These are phyloP conservation scores for Aspergillus heteromorphus DNA, from an alignment of 495 filamentous ascomycete genomes.

Conservation along the genomic window DNA sequence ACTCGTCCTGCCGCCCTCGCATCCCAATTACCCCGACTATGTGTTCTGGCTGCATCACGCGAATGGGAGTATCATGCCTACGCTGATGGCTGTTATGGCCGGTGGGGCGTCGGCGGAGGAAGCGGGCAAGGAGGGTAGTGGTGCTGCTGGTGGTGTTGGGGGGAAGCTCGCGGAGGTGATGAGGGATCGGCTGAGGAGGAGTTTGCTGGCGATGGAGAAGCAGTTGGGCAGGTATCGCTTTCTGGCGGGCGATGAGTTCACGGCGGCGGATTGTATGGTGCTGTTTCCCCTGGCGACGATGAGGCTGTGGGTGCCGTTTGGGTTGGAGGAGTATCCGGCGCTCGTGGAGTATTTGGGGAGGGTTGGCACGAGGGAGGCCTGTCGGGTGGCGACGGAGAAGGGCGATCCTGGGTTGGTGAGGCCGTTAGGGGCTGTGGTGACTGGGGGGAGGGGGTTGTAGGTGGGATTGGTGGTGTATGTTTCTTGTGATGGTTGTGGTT, in stretches of 20 bases:
- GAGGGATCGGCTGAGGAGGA: slow-evolving; percentile 16
- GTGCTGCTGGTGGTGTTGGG: background rate
- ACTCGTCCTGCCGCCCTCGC: slow-evolving; percentile 34
- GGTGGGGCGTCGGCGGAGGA: too few species aligned
- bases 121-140: too few species aligned
- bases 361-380: slow-evolving; percentile 34
- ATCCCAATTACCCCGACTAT: slow-evolving; percentile 46
- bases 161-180: slow-evolving; percentile 6
- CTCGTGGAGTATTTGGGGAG: slow-evolving; percentile 45
- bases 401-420: slow-evolving; percentile 35
- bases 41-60: slow-evolving; percentile 56
- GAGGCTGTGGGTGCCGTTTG: slow-evolving; percentile 37
- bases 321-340: slow-evolving; percentile 34
- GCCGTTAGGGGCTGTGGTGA: too few species aligned
- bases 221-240: slow-evolving; percentile 35
- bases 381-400: slow-evolving; percentile 39
- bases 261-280: slow-evolving; percentile 55
- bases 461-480: too few species aligned
- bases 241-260: slow-evolving; percentile 54
- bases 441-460: too few species aligned
- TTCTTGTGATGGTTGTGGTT: too few species aligned
- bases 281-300: slow-evolving; percentile 48
- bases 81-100: slow-evolving; percentile 14
- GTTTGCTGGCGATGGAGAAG: slow-evolving; percentile 32
- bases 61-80: slow-evolving; percentile 44